Conservation (phyloP, 768 basidiomycete genomes). For the Suillus placidus region DNA sequence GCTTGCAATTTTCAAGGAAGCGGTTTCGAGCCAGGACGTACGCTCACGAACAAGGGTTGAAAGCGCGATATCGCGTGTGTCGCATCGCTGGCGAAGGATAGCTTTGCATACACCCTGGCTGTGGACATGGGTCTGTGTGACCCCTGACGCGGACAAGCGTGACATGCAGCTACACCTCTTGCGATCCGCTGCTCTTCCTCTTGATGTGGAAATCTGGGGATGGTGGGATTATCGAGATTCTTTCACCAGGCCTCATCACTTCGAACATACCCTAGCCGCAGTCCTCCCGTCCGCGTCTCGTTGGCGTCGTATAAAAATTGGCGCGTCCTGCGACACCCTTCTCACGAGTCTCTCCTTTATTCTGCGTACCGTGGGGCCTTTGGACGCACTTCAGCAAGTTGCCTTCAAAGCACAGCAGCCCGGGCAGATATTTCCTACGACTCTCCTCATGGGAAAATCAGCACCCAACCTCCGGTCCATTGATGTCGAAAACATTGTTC, state of each 20-base stretch:
- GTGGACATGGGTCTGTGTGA: slow-evolving; percentile 32
- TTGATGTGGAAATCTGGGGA: slow-evolving; percentile 30
- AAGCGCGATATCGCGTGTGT: slow-evolving; percentile 32
- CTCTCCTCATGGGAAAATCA: slow-evolving; percentile 25
- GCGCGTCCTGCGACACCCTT: slow-evolving; percentile 30
- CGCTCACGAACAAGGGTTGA: slow-evolving; percentile 23
- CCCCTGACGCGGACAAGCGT: slow-evolving; percentile 18
- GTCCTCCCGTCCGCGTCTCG: slow-evolving; percentile 30
- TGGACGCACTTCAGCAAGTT: slow-evolving; percentile 31
- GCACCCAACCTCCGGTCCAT: slow-evolving; percentile 27
- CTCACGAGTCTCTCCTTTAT: slow-evolving; percentile 33
- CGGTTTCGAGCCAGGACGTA: slow-evolving; percentile 28
- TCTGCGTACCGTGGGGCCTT: slow-evolving; percentile 20
- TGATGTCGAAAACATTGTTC: slow-evolving; percentile 31
- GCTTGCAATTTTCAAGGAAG: slow-evolving; percentile 34
- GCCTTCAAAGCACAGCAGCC: slow-evolving; percentile 33
- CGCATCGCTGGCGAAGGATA: slow-evolving; percentile 36
- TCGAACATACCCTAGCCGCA: slow-evolving; percentile 28
- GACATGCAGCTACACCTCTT: not conserved
- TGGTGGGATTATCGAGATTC: slow-evolving; percentile 36
- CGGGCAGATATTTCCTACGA: slow-evolving; percentile 30
- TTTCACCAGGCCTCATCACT: slow-evolving; percentile 22
- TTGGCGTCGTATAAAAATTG: slow-evolving; percentile 33
- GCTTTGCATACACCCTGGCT: slow-evolving; percentile 33
- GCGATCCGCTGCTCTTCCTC: slow-evolving; percentile 11